Evolutionary conservation across 2,329 filamentous ascomycete genomes (phyloP), one percentile per base, ranked within the genome.

Genomic region (Magnaporthiopsis incrustans): DNA sequence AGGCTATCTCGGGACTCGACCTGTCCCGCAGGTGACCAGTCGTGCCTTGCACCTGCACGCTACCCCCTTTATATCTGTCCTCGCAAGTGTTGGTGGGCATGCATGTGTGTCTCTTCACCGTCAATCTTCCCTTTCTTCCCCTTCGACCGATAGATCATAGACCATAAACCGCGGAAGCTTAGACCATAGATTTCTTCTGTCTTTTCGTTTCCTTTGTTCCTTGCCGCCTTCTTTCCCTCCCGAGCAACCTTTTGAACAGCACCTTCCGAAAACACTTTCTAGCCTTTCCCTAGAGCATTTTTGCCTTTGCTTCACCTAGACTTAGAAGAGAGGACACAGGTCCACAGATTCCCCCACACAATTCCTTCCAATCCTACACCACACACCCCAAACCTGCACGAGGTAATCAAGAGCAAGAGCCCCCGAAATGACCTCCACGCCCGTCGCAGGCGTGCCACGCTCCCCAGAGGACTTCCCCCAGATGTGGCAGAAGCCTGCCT

Each of bases 401-500:
- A 35, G 33, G 12, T 12, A 12, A 35, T 12, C 35, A 38, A 15
- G 15, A 1, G 44, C 35, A 44, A 44, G 15, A 7, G 44, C n/a
- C 44, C n/a, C 7, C 44, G 10, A 22, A 53, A 53, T 53, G 44
- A 53, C 44, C 18, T 53, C 44, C n/a, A 53, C 44, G 44, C 44
- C 44, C 22, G 4, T 25, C 44, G n/a, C 44, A 5, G 44, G 44
- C n/a, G 44, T 53, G 44, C 4, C 44, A 3, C 44, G 44, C 44
- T 53, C 76, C 63, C 70, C 76, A 64, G 75, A 76, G 65, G 90
- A 94, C 71, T 84, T 97, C 32, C 91, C 92, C n/a, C 90, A 92
- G 71, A 82, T 94, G 67, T 91, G 92, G 82, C 85, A 89, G 70
- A 89, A 85, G 71, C 93, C 93, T 8, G 79, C 86, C 26, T 87